Percentiles rank a stretch among this genome's conserved stretches.
Evolutionary conservation across 345 rosid species (phyloP).

Genomic region (Excoecaria agallocha): DNA sequence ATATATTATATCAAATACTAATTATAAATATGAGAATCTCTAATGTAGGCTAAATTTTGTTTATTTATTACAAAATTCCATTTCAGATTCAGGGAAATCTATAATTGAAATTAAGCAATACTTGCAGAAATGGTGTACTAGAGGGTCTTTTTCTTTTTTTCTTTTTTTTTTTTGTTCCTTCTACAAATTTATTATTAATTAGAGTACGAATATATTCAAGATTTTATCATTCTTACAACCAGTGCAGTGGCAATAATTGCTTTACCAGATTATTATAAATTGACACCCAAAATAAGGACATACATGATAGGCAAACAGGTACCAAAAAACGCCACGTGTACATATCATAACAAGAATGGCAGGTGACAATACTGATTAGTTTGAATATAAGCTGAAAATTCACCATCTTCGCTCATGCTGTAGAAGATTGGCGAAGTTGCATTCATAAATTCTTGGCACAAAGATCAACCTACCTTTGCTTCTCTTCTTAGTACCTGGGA

Average conservation of each 20-base stretch:
- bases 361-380: neutral
- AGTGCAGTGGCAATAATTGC: slow-evolving; percentile 7
- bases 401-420: neutral
- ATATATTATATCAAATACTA: too few species aligned
- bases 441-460: neutral
- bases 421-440: neutral
- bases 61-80: too few species aligned
- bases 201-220: too few species aligned
- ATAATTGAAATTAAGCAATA: too few species aligned
- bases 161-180: too few species aligned
- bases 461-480: slow-evolving; percentile 59
- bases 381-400: neutral
- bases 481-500: slow-evolving; percentile 75
- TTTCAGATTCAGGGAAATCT: too few species aligned
- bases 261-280: neutral
- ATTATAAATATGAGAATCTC: too few species aligned
- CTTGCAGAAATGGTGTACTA: too few species aligned
- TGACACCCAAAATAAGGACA: neutral
- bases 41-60: too few species aligned
- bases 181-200: too few species aligned
- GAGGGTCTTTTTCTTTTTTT: too few species aligned
- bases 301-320: neutral
- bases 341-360: neutral
- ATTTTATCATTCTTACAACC: too few species aligned
- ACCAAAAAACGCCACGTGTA: neutral